phyloP scores from a whole-genome alignment of 2,329 filamentous ascomycete species.

The Ascomycota sp. region DNA sequence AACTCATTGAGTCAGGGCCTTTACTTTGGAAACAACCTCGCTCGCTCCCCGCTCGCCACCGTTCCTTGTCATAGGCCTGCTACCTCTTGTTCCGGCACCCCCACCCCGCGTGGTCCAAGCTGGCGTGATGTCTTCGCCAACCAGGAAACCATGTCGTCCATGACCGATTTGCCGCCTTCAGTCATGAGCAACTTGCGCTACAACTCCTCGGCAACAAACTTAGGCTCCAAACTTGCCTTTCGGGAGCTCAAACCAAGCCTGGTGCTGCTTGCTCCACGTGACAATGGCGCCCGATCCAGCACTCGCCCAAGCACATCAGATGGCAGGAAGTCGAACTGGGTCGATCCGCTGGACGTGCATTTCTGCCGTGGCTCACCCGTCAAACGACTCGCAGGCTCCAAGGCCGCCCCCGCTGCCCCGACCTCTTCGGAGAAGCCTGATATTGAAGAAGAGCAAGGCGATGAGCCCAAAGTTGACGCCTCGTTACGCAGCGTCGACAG shows the following conservation, averaged over 20 bases:
- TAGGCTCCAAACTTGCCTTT: slow-evolving; percentile 12
- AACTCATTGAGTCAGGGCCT: slow-evolving; percentile 14
- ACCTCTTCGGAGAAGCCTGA: too few species aligned
- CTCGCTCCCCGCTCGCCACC: slow-evolving; percentile 12
- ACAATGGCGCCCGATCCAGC: slow-evolving; percentile 8
- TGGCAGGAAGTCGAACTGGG: slow-evolving; percentile 18
- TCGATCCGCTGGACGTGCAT: slow-evolving; percentile 27
- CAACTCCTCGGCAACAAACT: slow-evolving; percentile 18
- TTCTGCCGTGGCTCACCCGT: slow-evolving; percentile 14
- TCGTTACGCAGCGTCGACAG: slow-evolving; percentile 4
- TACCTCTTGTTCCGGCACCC: slow-evolving; percentile 16
- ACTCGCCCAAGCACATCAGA: slow-evolving; percentile 5
- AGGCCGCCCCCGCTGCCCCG: too few species aligned
- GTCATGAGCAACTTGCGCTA: slow-evolving; percentile 11
- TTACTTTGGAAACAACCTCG: slow-evolving; percentile 15
- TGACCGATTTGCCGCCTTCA: slow-evolving; percentile 20
- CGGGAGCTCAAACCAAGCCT: slow-evolving; percentile 16
- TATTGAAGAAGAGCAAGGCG: too few species aligned
- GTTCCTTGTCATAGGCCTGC: slow-evolving; percentile 14
- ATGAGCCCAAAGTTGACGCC: too few species aligned
- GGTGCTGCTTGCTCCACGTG: slow-evolving; percentile 5
- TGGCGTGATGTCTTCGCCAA: slow-evolving; percentile 17
- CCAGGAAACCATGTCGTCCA: slow-evolving; percentile 19
- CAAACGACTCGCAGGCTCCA: too few species aligned
- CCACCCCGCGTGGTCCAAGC: slow-evolving; percentile 5